Evolutionary conservation across 2,329 filamentous ascomycete species (phyloP).

Genomic region (Colletotrichum cordylinicola): DNA sequence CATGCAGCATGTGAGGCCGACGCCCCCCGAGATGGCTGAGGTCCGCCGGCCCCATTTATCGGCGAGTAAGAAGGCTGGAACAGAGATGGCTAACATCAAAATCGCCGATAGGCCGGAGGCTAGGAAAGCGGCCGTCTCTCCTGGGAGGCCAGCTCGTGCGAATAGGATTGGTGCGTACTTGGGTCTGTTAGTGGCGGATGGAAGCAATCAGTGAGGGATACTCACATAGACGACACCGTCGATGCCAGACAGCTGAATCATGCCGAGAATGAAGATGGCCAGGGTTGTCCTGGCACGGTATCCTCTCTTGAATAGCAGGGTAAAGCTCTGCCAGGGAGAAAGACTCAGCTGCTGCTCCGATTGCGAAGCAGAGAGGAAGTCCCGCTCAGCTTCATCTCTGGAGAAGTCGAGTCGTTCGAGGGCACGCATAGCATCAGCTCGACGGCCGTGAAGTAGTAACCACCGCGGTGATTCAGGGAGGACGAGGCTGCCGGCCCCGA

Average conservation of each 20-base stretch:
- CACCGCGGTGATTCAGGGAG: conserved; percentile 64
- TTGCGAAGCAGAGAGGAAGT: conserved; percentile 38
- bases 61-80: conserved; percentile 60
- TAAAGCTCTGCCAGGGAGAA: conserved; percentile 34
- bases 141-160: conserved; percentile 61
- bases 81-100: conserved; percentile 61
- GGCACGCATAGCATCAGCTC: conserved; percentile 47
- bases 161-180: conserved; percentile 68
- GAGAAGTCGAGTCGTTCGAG: conserved; percentile 49
- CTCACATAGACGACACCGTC: conserved; percentile 66
- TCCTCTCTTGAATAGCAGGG: conserved; percentile 40
- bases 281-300: conserved; percentile 54
- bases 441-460: conserved; percentile 54
- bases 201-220: not conserved
- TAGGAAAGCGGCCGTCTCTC: conserved; percentile 59
- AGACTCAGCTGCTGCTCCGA: conserved; percentile 33
- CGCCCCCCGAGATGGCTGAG: conserved; percentile 58
- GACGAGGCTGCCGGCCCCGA: conserved; percentile 43
- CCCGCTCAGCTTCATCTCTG: conserved; percentile 51
- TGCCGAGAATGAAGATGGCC: conserved; percentile 62
- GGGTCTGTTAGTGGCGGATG: not conserved
- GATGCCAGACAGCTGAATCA: conserved; percentile 67
- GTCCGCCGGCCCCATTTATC: conserved; percentile 64
- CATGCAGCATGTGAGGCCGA: conserved; percentile 55
- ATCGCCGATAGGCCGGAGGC: conserved; percentile 67